These are phyloP conservation scores for Chytridiales sp. DNA, from an alignment of 371 early-diverging fungal species.

Conservation along the genomic window DNA sequence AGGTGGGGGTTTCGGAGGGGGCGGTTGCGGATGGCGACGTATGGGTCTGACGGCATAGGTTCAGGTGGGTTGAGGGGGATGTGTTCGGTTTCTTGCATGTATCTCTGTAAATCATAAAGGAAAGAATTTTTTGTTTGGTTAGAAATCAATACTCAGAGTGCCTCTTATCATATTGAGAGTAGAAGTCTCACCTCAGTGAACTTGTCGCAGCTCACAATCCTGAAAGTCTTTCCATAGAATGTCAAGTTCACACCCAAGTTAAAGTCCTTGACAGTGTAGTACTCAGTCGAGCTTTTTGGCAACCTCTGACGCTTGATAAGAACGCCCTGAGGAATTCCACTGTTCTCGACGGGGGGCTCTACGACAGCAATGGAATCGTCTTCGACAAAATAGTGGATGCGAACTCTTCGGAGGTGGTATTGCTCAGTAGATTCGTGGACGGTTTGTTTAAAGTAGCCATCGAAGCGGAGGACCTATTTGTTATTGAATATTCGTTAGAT, in stretches of 20 bases:
- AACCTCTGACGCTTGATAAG: conserved; percentile 55
- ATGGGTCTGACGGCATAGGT: conserved; percentile 49
- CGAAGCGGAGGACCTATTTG: conserved; percentile 49
- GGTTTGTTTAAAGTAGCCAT: conserved; percentile 55
- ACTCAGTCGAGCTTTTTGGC: conserved; percentile 46
- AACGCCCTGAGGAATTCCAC: conserved; percentile 57
- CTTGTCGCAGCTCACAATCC: conserved; percentile 51
- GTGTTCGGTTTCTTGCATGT: conserved; percentile 45
- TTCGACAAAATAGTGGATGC: conserved; percentile 56
- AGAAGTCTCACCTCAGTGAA: conserved; percentile 50
- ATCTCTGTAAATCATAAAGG: conserved; percentile 28
- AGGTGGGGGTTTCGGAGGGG: conserved; percentile 32
- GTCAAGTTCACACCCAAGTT: conserved; percentile 51
- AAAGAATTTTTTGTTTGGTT: conserved; percentile 1
- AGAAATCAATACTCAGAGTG: conserved; percentile 16
- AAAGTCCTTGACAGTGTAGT: conserved; percentile 47
- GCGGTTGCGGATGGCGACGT: conserved; percentile 42
- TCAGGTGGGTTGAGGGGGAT: conserved; percentile 48
- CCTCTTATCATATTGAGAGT: conserved; percentile 2
- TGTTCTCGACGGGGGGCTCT: conserved; percentile 56
- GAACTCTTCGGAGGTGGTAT: conserved; percentile 50
- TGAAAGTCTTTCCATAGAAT: conserved; percentile 55
- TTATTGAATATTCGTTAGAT: too few relatives aligned
- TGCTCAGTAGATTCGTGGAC: conserved; percentile 54
- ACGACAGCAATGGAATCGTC: conserved; percentile 60